Evolutionary conservation across 148 eudicot species (phyloP).

Genomic region (Amaranthus hypochondriacus): DNA sequence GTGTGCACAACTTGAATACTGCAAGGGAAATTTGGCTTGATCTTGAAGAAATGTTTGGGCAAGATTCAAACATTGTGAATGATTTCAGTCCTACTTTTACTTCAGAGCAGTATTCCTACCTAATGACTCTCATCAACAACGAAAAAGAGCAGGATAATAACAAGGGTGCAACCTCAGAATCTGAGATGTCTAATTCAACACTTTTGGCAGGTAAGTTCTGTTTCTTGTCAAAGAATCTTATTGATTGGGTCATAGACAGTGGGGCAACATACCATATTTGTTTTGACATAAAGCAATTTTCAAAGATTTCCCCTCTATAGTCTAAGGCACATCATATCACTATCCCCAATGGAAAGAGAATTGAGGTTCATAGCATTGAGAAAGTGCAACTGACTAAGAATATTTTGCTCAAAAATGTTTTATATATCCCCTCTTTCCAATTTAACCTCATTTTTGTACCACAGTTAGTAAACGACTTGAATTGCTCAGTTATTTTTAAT

Average conservation of each 20-base stretch:
- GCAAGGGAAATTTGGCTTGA: not conserved
- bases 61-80: no score
- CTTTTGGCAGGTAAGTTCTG: not conserved
- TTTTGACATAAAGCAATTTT: not conserved
- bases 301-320: not conserved
- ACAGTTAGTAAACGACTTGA: not conserved
- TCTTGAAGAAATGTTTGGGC: not conserved
- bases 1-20: not conserved
- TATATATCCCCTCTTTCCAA: not conserved
- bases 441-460: not conserved
- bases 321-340: not conserved
- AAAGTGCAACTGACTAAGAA: not conserved
- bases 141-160: no score
- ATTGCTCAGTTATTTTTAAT: not conserved
- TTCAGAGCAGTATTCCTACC: no score
- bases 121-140: no score
- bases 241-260: not conserved
- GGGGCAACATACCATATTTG: slow-evolving; percentile 1
- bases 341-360: not conserved
- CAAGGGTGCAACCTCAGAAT: no score
- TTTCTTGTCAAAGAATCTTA: no score
- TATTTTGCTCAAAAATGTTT: not conserved
- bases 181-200: not conserved
- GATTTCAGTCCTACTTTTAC: no score
- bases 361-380: not conserved